Evolutionary conservation across 208 protist species (phyloP), one percentile per base, ranked within the genome.

Genomic region (Trypanosoma vivax): DNA sequence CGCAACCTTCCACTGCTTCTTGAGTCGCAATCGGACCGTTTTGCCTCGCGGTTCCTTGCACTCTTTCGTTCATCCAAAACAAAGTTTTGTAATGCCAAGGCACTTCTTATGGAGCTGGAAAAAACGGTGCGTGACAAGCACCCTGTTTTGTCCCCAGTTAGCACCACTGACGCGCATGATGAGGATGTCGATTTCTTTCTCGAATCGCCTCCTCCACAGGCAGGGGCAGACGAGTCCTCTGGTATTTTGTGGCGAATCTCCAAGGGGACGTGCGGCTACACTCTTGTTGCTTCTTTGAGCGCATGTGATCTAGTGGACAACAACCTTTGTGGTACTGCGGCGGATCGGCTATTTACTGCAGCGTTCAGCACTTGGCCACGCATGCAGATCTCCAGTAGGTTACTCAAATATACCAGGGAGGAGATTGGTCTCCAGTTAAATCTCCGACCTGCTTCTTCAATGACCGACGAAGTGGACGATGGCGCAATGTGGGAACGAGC

Each of bases 361-460:
- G 25, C 25, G 4, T 25, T 67, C 0, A 38, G 39, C 31, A 40
- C 51, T n/a, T 31, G 45, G 1, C 5, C 43, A 18, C 60, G 60
- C 7, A 27, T 67, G 7, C 45, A 58, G 7, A 35, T 67, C 23
- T 51, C 60, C 4, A 28, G 42, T 5, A 50, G 51, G 3, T 35
- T 67, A 14, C 29, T 67, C 9, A 51, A 48, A 11, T 48, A 11
- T 42, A 52, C 6, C 27, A 28, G 46, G 14, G 38, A 5, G 19
- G 51, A 53, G 29, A 10, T 52, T 18, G 46, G 30, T 33, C 42
- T 67, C 41, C 45, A 37, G 29, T 39, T 67, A 18, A 53, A 67
- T 28, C 4, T 67, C 40, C 51, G 60, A 0, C 52, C 49, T 19
- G 46, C 5, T 18, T 7, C 25, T n/a, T 23, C 29, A 9, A 30